These are phyloP conservation scores for Amaranthus hypochondriacus DNA, from an alignment of 148 eudicot species.

Conservation along the genomic window DNA sequence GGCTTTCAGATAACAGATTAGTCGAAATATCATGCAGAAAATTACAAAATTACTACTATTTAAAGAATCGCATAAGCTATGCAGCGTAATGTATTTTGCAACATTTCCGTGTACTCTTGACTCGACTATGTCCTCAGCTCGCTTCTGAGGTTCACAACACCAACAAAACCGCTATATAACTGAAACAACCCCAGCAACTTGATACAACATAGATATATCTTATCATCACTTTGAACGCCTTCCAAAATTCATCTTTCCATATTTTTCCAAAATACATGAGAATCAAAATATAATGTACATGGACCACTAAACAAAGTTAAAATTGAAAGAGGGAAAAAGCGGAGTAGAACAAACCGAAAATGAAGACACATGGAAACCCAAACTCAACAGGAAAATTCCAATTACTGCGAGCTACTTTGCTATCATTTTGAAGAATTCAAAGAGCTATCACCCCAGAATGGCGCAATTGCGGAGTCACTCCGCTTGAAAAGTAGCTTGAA, in stretches of 20 bases:
- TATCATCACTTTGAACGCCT: slow-evolving; percentile 10
- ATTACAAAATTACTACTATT: slow-evolving; percentile 7
- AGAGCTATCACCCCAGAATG: slow-evolving; percentile 10
- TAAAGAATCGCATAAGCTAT: slow-evolving; percentile 20
- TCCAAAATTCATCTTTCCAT: slow-evolving; percentile 28
- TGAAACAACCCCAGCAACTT: slow-evolving; percentile 21
- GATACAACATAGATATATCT: slow-evolving; percentile 11
- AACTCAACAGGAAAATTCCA: not conserved
- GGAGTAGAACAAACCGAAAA: slow-evolving; percentile 28
- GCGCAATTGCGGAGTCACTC: slow-evolving; percentile 23
- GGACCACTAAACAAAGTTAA: slow-evolving; percentile 20
- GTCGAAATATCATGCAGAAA: slow-evolving; percentile 18
- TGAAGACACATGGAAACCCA: slow-evolving; percentile 8
- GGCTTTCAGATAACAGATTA: not conserved
- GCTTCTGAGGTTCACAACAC: not conserved
- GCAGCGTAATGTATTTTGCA: slow-evolving; percentile 15
- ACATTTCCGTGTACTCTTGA: slow-evolving; percentile 8
- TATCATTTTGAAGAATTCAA: slow-evolving; percentile 12
- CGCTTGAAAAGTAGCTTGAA: slow-evolving; percentile 17
- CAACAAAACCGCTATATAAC: not conserved
- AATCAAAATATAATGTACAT: slow-evolving; percentile 43
- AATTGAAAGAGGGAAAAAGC: slow-evolving; percentile 11
- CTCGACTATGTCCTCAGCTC: slow-evolving; percentile 25
- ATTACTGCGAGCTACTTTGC: slow-evolving; percentile 20
- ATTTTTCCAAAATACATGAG: slow-evolving; percentile 15